Percentiles rank a stretch among this genome's conserved stretches.
phyloP scores from a whole-genome alignment of 805 yeast genomes.

The Metahyphopichia silvanorum region DNA sequence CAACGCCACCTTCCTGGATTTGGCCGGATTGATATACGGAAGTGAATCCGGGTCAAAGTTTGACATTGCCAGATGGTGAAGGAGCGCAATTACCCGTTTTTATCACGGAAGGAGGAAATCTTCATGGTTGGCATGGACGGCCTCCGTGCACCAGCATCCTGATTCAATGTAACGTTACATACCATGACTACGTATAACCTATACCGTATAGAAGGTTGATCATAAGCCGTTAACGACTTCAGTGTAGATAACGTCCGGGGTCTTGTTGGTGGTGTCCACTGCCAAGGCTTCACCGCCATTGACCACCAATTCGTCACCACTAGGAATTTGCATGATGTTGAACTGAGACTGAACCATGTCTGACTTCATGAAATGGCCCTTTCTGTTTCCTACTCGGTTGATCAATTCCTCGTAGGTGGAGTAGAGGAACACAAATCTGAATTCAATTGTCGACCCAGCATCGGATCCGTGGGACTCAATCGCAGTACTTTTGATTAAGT shows the following conservation, averaged over 20 bases:
- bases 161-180: too few relatives aligned
- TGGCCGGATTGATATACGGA: conserved; percentile 59
- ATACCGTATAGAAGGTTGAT: too few relatives aligned
- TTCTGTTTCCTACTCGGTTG: conserved; percentile 58
- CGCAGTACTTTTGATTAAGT: conserved; percentile 45
- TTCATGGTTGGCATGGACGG: too few relatives aligned
- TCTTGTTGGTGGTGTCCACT: conserved; percentile 31
- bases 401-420: conserved; percentile 61
- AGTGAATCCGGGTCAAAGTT: conserved; percentile 44
- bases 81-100: too few relatives aligned
- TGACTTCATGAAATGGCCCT: conserved; percentile 83
- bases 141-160: too few relatives aligned
- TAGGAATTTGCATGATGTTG: conserved; percentile 70
- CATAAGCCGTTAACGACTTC: conserved; percentile 11
- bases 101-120: too few relatives aligned
- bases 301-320: conserved; percentile 29
- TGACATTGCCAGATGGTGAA: conserved; percentile 6
- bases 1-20: conserved; percentile 59
- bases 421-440: conserved; percentile 64
- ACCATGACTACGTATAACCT: conserved; percentile 2
- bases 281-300: conserved; percentile 36
- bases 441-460: conserved; percentile 27
- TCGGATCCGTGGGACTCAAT: conserved; percentile 5
- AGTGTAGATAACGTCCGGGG: conserved; percentile 22
- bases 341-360: conserved; percentile 82